Conservation (phyloP, 805 yeast species). For the Tetrapisispora namnaoensis region DNA sequence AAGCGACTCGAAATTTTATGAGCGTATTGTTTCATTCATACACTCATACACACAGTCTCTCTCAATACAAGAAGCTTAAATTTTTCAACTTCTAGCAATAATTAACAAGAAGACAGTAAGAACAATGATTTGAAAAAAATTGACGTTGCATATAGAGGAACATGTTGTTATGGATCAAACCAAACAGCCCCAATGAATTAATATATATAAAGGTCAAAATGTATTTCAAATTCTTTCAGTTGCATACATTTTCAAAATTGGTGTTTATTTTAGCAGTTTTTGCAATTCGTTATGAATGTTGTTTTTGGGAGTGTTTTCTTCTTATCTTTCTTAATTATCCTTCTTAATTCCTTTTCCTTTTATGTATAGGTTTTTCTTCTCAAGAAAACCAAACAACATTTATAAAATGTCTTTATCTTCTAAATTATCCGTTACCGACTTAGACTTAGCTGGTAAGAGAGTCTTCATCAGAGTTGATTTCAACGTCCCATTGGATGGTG, state of each 20-base stretch:
- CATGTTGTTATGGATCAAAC: no score
- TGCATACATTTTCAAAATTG: no score
- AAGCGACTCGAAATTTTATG: no score
- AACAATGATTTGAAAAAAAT: no score
- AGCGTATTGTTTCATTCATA: no score
- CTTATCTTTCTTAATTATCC: not conserved
- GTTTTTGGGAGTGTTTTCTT: not conserved
- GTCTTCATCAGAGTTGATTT: slow-evolving; percentile 98
- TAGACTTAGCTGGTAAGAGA: slow-evolving; percentile 79
- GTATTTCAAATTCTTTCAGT: not conserved
- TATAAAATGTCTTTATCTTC: slow-evolving; percentile 77
- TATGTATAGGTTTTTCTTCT: not conserved
- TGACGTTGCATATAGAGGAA: no score
- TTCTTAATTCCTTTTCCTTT: not conserved
- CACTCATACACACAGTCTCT: no score
- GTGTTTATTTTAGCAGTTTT: no score
- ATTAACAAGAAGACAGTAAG: no score
- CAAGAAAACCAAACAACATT: slow-evolving; percentile 1
- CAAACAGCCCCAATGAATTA: not conserved
- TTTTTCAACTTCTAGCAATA: no score
- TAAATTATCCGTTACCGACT: slow-evolving; percentile 88
- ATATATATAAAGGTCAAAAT: not conserved
- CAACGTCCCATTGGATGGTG: slow-evolving; percentile 92
- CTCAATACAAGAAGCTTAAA: not conserved
- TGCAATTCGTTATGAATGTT: not conserved